Conservation (phyloP, 2,329 filamentous ascomycete genomes). For the Aspergillus quadrilineatus region DNA sequence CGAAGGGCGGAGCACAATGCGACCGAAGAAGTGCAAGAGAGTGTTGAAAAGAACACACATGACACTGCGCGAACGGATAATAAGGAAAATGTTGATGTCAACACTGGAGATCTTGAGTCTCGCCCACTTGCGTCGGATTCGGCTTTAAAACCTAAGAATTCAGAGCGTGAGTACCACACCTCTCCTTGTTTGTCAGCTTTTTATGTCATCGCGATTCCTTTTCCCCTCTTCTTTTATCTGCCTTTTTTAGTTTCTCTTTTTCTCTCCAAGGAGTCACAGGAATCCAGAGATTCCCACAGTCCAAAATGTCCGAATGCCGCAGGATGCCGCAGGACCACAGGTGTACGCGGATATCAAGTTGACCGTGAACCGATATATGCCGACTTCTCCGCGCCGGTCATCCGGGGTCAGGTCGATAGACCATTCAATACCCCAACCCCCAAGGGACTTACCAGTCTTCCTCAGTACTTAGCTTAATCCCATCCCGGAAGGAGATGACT, state of each 20-base stretch:
- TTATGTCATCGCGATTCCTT: too few species aligned
- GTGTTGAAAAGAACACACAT: slow-evolving; percentile 2
- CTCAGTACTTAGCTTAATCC: slow-evolving; percentile 13
- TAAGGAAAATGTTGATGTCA: slow-evolving; percentile 7
- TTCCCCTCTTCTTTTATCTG: too few species aligned
- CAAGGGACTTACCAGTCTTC: background rate
- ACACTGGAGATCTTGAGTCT: background rate
- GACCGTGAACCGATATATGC: slow-evolving; percentile 1
- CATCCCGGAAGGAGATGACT: slow-evolving; percentile 17
- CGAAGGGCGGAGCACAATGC: slow-evolving; percentile 12
- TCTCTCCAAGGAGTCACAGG: too few species aligned
- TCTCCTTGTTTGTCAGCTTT: background rate
- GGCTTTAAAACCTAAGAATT: slow-evolving; percentile 13
- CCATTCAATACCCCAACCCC: background rate
- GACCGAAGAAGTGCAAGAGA: slow-evolving; percentile 10
- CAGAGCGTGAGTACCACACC: slow-evolving; percentile 16
- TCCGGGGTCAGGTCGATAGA: slow-evolving; percentile 7
- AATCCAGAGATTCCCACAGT: too few species aligned
- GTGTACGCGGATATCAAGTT: too few species aligned
- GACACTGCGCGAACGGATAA: slow-evolving; percentile 7
- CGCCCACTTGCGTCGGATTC: background rate
- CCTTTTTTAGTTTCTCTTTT: too few species aligned
- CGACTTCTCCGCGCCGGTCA: slow-evolving; percentile 13
- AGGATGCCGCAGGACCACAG: too few species aligned
- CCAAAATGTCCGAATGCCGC: too few species aligned